Percentiles rank a stretch among this genome's conserved stretches.
Evolutionary conservation across 441 rosid genomes (phyloP).

Genomic region (Flueggea neowawraea): DNA sequence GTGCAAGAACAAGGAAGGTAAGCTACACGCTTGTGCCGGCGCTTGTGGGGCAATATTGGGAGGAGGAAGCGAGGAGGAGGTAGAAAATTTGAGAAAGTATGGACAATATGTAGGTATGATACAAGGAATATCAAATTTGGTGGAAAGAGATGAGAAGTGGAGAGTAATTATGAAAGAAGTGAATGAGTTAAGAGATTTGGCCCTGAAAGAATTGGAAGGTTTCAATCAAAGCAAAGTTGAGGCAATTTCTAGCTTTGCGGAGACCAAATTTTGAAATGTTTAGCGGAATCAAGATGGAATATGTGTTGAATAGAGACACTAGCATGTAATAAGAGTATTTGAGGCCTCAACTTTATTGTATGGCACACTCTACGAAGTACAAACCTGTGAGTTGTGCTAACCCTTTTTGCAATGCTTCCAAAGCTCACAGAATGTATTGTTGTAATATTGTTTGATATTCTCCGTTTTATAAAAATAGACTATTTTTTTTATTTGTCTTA

Average conservation of each 20-base stretch:
- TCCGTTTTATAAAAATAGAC: too few species aligned
- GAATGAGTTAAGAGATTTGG: slow-evolving; percentile 26
- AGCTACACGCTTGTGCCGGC: slow-evolving; percentile 41
- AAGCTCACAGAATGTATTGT: too few species aligned
- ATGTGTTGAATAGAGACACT: too few species aligned
- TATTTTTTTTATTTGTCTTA: too few species aligned
- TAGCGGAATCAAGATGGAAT: too few species aligned
- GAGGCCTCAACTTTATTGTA: too few species aligned
- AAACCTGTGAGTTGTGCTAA: too few species aligned
- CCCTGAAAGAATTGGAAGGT: slow-evolving; percentile 27
- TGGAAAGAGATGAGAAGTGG: background rate
- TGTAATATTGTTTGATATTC: too few species aligned
- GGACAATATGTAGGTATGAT: slow-evolving; percentile 44
- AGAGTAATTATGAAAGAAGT: slow-evolving; percentile 4
- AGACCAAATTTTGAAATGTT: background rate
- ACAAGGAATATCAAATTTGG: slow-evolving; percentile 20
- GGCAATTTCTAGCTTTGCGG: slow-evolving; percentile 21
- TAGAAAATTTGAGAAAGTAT: slow-evolving; percentile 40
- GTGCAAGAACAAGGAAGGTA: slow-evolving; percentile 42
- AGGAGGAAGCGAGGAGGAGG: slow-evolving; percentile 50
- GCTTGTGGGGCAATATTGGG: slow-evolving; percentile 65
- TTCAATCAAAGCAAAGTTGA: slow-evolving; percentile 28
- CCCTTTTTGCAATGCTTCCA: too few species aligned
- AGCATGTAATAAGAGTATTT: too few species aligned
- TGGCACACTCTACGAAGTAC: too few species aligned